Percentiles rank a stretch among this genome's conserved stretches.
phyloP scores from a whole-genome alignment of 2,329 filamentous ascomycete species.

The Decorospora gaudefroyi region DNA sequence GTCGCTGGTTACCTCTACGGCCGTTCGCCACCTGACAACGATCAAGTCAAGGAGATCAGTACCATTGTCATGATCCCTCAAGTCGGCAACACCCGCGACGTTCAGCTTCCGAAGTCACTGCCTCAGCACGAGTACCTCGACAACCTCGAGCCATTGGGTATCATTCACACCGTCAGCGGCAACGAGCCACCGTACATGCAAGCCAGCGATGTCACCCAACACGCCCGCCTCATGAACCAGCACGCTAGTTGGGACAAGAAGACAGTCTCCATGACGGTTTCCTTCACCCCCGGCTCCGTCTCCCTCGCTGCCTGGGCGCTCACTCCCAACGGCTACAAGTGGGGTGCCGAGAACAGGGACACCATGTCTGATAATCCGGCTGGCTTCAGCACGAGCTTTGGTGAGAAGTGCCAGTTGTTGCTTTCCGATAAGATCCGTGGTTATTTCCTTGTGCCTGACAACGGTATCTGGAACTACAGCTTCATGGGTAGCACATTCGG shows the following conservation, averaged over 20 bases:
- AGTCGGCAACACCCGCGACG: constrained; percentile 88
- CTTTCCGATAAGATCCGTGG: constrained; percentile 92
- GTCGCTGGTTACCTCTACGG: constrained; percentile 96
- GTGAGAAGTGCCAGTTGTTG: constrained; percentile 91
- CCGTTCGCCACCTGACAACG: constrained; percentile 87
- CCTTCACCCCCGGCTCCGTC: constrained; percentile 95
- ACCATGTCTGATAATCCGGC: constrained; percentile 88
- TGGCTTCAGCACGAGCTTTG: constrained; percentile 89
- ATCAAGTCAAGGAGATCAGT: constrained; percentile 94
- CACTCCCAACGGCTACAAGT: constrained; percentile 90
- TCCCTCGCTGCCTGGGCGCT: constrained; percentile 92
- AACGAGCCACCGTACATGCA: constrained; percentile 98
- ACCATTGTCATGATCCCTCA: constrained; percentile 98
- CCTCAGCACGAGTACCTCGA: constrained; percentile 91
- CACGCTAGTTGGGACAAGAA: constrained; percentile 84
- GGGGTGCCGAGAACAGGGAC: constrained; percentile 96
- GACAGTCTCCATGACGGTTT: constrained; percentile 91
- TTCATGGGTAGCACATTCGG: constrained; percentile 94
- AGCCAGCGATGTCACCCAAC: constrained; percentile 89
- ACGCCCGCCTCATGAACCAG: constrained; percentile 83
- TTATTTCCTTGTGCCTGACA: constrained; percentile 94
- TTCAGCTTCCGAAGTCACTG: constrained; percentile 85
- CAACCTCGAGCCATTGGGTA: constrained; percentile 83
- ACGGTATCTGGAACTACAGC: constrained; percentile 93
- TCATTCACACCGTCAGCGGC: constrained; percentile 94